Evolutionary conservation across 352 stramenopile genomes (phyloP).

Genomic region (Globisporangium splendens): DNA sequence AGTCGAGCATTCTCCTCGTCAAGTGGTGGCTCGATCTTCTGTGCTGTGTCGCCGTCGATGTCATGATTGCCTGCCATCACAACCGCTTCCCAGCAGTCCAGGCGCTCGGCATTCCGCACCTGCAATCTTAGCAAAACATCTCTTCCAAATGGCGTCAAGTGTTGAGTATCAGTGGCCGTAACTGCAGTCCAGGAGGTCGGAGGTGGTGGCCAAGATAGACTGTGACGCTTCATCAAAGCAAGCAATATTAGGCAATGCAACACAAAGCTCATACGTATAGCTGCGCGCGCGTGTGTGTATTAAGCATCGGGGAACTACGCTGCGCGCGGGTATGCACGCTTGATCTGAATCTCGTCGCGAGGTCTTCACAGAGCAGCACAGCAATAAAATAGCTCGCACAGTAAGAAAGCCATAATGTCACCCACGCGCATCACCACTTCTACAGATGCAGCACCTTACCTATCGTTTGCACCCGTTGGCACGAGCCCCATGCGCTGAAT

Average conservation of each 20-base stretch:
- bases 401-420: background rate
- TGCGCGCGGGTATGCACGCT: slow-evolving; percentile 58
- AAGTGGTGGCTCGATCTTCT: too few species aligned
- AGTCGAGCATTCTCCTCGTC: too few species aligned
- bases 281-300: background rate
- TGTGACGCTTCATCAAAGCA: too few species aligned
- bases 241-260: too few species aligned
- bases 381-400: background rate
- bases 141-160: too few species aligned
- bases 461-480: slow-evolving; percentile 84
- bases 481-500: slow-evolving; percentile 91
- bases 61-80: too few species aligned
- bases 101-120: too few species aligned
- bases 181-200: background rate
- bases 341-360: slow-evolving; percentile 75
- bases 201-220: too few species aligned
- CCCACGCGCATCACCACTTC: too few species aligned
- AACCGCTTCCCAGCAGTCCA: too few species aligned
- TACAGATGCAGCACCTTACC: slow-evolving; percentile 25
- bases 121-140: too few species aligned
- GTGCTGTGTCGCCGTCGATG: too few species aligned
- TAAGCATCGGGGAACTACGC: slow-evolving; percentile 24
- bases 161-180: background rate
- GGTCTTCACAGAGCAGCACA: slow-evolving; percentile 32
- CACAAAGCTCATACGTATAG: background rate